Evolutionary conservation across 2,329 filamentous ascomycete genomes (phyloP), one percentile per base, ranked within the genome.

Genomic region (Nemania sp.): DNA sequence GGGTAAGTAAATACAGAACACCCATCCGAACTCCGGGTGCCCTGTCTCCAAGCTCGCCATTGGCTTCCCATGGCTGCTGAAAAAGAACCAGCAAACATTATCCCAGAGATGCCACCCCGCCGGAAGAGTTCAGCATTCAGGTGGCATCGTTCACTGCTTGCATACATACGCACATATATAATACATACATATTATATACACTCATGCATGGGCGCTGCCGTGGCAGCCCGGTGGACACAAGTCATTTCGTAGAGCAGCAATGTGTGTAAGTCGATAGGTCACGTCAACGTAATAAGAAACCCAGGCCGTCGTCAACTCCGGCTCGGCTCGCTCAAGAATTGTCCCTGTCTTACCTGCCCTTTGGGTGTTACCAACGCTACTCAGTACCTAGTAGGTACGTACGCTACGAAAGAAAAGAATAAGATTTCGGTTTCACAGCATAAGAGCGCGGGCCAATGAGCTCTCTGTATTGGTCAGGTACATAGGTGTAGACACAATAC

Each of bases 11-110:
- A n/a, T n/a, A n/a, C n/a, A n/a, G n/a, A n/a, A n/a, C n/a, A n/a
- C 36, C 43, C 40, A 41, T 45, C 49, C 45, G 49, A 56, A 44
- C 20, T 44, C 51, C 43, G 47, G 33, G 26, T 23, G n/a, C 42
- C 42, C 24, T 19, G 47, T 30, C 46, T 39, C 22, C 15, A 30
- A 19, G 40, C 33, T 39, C 19, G 33, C 15, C 36, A 58, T 58
- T 58, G 56, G 56, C 40, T 58, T 52, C 51, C 51, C 51, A 49
- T 46, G 28, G 37, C 44, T 51, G 52, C 56, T 56, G 52, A 56
- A 58, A 58, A 48, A 34, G 19, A 20, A 40, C 43, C 28, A 39
- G 19, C 20, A 14, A 50, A 17, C 30, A 31, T 14, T 31, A 31
- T n/a, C 7, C 12, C 20, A 14, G 14, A 34, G 8, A 7, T 6